Evolutionary conservation across 495 filamentous ascomycete species (phyloP).

Genomic region (Tetracladium marchalianum): DNA sequence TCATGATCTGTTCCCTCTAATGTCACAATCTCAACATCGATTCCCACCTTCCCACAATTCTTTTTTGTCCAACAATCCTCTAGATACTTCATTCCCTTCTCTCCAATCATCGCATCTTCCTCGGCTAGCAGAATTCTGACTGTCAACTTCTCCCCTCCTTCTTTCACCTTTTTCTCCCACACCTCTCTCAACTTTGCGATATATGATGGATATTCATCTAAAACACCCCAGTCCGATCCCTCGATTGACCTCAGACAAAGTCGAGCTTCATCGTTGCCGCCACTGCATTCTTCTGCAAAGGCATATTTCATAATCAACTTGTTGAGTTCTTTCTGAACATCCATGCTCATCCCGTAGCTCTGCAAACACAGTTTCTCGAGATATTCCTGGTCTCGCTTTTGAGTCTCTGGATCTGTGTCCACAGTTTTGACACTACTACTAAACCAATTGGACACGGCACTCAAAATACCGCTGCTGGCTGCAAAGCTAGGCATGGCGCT

Average conservation of each 20-base stretch:
- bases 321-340: conserved; percentile 4
- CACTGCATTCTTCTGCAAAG: conserved; percentile 14
- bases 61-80: conserved; percentile 12
- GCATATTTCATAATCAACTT: conserved; percentile 7
- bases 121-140: conserved; percentile 9
- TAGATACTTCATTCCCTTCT: conserved; percentile 14
- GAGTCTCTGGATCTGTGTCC: no score
- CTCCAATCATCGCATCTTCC: conserved; percentile 14
- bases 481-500: conserved; percentile 1
- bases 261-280: conserved; percentile 15
- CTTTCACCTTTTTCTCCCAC: conserved; percentile 6
- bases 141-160: conserved; percentile 5
- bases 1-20: conserved; percentile 11
- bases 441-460: no score
- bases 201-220: conserved; percentile 6
- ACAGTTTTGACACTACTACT: no score
- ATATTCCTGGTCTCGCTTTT: conserved; percentile 1
- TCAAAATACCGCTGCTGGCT: not conserved
- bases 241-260: conserved; percentile 12
- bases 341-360: conserved; percentile 4
- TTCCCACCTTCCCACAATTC: conserved; percentile 7
- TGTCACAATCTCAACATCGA: conserved; percentile 5
- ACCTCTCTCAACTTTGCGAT: not conserved
- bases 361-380: conserved; percentile 1
- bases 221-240: conserved; percentile 6